Percentiles rank a stretch among this genome's conserved stretches.
Evolutionary conservation across 2,329 filamentous ascomycete species (phyloP).

Genomic region (Waltergamsia citrina): DNA sequence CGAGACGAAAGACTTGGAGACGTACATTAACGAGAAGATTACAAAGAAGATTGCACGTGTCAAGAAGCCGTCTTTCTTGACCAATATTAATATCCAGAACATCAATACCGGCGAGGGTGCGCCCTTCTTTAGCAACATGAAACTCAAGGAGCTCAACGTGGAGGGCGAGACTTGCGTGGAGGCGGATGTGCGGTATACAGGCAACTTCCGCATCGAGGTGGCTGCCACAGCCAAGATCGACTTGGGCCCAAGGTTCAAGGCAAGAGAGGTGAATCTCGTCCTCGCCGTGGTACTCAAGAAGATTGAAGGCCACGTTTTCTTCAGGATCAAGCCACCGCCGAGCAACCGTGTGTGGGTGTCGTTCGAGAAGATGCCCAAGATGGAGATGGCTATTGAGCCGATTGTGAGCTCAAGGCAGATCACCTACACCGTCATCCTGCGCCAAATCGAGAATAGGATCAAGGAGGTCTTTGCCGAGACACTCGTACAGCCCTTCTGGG

Average conservation of each 20-base stretch:
- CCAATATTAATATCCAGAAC: conserved; percentile 69
- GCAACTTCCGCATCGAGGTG: conserved; percentile 82
- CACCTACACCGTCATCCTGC: conserved; percentile 83
- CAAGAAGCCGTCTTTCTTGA: conserved; percentile 84
- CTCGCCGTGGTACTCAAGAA: conserved; percentile 78
- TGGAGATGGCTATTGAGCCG: conserved; percentile 90
- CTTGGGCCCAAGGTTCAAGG: conserved; percentile 78
- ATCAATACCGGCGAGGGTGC: conserved; percentile 83
- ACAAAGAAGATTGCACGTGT: conserved; percentile 94
- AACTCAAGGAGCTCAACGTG: conserved; percentile 79
- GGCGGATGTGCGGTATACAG: conserved; percentile 79
- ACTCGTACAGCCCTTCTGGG: conserved; percentile 88
- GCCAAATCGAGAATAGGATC: conserved; percentile 90
- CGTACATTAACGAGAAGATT: conserved; percentile 73
- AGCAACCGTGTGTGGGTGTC: conserved; percentile 96
- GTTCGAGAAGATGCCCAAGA: conserved; percentile 87
- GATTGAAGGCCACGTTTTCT: conserved; percentile 73
- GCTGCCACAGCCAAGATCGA: conserved; percentile 91
- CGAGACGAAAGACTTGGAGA: conserved; percentile 72
- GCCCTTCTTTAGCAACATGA: conserved; percentile 81
- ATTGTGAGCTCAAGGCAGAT: conserved; percentile 94
- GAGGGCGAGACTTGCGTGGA: conserved; percentile 86
- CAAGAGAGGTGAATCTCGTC: conserved; percentile 79
- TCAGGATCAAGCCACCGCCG: conserved; percentile 88
- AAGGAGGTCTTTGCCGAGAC: conserved; percentile 91